Conservation (phyloP, 2,329 filamentous ascomycete genomes). For the Neospermospora avenae region DNA sequence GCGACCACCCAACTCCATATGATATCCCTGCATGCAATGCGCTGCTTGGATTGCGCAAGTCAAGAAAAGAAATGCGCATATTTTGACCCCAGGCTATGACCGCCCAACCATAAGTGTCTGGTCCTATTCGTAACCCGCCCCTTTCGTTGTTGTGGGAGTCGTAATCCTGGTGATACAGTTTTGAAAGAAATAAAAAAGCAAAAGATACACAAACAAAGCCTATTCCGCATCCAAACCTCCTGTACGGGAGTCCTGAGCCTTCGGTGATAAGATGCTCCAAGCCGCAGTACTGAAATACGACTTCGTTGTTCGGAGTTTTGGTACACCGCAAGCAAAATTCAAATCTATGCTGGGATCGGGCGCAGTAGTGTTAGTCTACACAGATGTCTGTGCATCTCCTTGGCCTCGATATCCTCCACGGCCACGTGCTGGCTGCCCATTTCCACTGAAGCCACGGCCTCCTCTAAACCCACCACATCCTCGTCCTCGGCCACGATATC, state of each 20-base stretch:
- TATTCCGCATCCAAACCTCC: conserved; percentile 10
- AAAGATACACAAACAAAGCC: conserved; percentile 18
- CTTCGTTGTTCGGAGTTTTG: conserved; percentile 28
- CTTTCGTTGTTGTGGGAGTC: conserved; percentile 17
- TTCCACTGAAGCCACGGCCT: conserved; percentile 18
- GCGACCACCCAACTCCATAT: conserved; percentile 8
- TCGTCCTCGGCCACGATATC: conserved; percentile 71
- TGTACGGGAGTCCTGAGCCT: not conserved
- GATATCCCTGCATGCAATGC: not conserved
- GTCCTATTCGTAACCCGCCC: conserved; percentile 24
- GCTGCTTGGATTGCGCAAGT: not conserved
- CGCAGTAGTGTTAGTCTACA: conserved; percentile 17
- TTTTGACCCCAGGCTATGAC: conserved; percentile 13
- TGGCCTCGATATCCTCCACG: conserved; percentile 32
- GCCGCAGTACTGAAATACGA: conserved; percentile 20
- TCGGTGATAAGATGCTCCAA: conserved; percentile 8
- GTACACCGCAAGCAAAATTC: conserved; percentile 28
- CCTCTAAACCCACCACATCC: conserved; percentile 41
- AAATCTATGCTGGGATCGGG: conserved; percentile 17
- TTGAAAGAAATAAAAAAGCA: conserved; percentile 23
- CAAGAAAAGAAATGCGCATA: conserved; percentile 4
- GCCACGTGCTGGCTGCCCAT: conserved; percentile 22
- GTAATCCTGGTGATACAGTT: conserved; percentile 32
- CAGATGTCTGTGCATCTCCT: conserved; percentile 25
- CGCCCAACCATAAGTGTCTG: conserved; percentile 18